Evolutionary conservation across 1,284 basidiomycete genomes (phyloP).

Genomic region (Blastosporella zonata): DNA sequence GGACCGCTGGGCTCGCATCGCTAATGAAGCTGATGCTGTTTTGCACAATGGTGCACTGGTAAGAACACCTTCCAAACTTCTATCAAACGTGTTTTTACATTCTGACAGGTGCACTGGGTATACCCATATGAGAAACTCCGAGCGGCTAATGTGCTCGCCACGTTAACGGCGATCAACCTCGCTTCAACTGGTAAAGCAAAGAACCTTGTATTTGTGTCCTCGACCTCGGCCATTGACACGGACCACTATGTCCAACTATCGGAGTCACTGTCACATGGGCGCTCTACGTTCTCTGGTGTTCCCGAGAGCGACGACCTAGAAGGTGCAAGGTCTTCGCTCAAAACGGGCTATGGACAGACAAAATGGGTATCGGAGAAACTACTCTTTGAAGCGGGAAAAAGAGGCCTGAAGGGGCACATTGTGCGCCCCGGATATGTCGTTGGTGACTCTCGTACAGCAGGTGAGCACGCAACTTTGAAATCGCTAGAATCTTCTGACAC

Average conservation of each 20-base stretch:
- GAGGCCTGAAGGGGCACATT: constrained; percentile 87
- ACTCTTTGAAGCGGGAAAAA: constrained; percentile 84
- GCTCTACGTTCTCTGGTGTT: constrained; percentile 58
- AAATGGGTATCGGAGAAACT: constrained; percentile 99
- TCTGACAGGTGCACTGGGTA: constrained; percentile 90
- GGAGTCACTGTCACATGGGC: constrained; percentile 58
- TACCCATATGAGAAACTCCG: constrained; percentile 96
- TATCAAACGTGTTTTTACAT: background rate
- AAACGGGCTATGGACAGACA: constrained; percentile 94
- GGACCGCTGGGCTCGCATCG: constrained; percentile 66
- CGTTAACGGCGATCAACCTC: constrained; percentile 81
- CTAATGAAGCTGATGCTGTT: constrained; percentile 78
- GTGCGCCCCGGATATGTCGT: constrained; percentile 96
- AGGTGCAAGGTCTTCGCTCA: constrained; percentile 73
- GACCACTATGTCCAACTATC: constrained; percentile 89
- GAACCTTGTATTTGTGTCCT: constrained; percentile 88
- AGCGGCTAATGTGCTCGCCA: constrained; percentile 88
- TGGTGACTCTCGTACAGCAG: constrained; percentile 85
- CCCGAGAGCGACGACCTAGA: constrained; percentile 92
- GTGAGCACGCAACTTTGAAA: constrained; percentile 41
- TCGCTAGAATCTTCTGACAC: constrained; percentile 11
- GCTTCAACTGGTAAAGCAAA: constrained; percentile 79
- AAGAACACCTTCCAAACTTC: constrained; percentile 26
- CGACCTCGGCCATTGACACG: constrained; percentile 91
- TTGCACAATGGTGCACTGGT: constrained; percentile 97